Percentiles rank a stretch among this genome's conserved stretches.
Evolutionary conservation across 352 stramenopile species (phyloP).

Genomic region (Phytopythium sindhum): DNA sequence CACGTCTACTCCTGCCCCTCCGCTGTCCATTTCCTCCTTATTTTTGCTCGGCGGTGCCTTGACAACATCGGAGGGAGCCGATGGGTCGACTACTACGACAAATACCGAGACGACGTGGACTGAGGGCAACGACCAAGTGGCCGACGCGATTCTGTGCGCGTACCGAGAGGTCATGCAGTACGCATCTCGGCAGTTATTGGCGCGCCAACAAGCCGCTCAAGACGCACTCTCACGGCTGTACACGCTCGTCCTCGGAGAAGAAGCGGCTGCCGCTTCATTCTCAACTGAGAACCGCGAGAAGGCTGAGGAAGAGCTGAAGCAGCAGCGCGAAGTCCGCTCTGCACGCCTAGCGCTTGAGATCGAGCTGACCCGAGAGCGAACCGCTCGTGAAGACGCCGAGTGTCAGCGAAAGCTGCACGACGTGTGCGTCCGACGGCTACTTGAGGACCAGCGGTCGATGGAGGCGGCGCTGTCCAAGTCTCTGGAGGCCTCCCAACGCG

Average conservation of each 20-base stretch:
- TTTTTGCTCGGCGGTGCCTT: background rate
- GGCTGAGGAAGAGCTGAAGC: background rate
- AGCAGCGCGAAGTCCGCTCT: background rate
- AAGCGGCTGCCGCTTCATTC: background rate
- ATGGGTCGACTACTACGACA: slow-evolving; percentile 1
- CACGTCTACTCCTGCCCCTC: slow-evolving; percentile 6
- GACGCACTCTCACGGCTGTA: slow-evolving; percentile 22
- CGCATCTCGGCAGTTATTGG: slow-evolving; percentile 31
- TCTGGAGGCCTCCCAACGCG: slow-evolving; percentile 31
- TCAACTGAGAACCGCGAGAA: background rate
- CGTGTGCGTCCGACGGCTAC: slow-evolving; percentile 36
- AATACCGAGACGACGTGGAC: slow-evolving; percentile 17
- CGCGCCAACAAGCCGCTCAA: slow-evolving; percentile 22
- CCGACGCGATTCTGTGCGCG: slow-evolving; percentile 51
- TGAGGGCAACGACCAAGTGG: slow-evolving; percentile 37
- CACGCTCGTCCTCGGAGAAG: slow-evolving; percentile 16
- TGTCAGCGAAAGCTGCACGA: slow-evolving; percentile 41
- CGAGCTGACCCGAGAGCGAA: slow-evolving; percentile 22
- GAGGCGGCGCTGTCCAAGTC: slow-evolving; percentile 35
- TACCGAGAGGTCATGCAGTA: slow-evolving; percentile 60
- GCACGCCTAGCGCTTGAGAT: slow-evolving; percentile 29
- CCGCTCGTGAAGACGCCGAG: slow-evolving; percentile 27
- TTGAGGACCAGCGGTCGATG: slow-evolving; percentile 52
- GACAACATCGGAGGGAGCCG: background rate
- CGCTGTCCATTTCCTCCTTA: slow-evolving; percentile 18